Conservation (phyloP, 305 asterid species). For the Coffea humblotiana region DNA sequence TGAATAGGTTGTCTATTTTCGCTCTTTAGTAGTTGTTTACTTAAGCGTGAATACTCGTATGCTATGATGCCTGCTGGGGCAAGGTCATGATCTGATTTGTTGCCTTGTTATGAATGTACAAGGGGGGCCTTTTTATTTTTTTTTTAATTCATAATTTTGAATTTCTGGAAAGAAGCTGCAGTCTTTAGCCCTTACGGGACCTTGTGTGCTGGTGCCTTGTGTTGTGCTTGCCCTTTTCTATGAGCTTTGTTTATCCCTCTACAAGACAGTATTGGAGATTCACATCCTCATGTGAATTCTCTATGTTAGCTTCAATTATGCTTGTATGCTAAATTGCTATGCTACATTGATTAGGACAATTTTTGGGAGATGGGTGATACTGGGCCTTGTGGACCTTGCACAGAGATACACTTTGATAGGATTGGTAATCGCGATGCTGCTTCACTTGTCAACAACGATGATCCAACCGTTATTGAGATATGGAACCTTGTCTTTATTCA, state of each 20-base stretch:
- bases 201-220: neutral
- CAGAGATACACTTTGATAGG: slow-evolving; percentile 92
- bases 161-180: neutral
- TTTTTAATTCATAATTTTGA: neutral
- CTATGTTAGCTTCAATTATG: slow-evolving; percentile 1
- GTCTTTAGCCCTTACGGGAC: neutral
- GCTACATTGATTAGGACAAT: slow-evolving; percentile 59
- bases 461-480: slow-evolving; percentile 95
- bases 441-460: slow-evolving; percentile 74
- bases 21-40: neutral
- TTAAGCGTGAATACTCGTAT: too few relatives aligned
- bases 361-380: slow-evolving; percentile 99
- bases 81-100: too few relatives aligned
- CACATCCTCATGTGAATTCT: neutral
- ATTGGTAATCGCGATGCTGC: slow-evolving; percentile 95
- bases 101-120: too few relatives aligned
- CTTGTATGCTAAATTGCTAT: slow-evolving; percentile 8
- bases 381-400: slow-evolving; percentile 99
- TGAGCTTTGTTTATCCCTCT: neutral
- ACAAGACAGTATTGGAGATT: neutral
- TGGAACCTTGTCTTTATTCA: slow-evolving; percentile 98
- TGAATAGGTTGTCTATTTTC: neutral
- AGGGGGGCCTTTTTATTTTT: neutral
- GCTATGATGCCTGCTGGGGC: too few relatives aligned
- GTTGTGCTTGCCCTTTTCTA: neutral